Evolutionary conservation across 2,329 filamentous ascomycete species (phyloP).

Genomic region (Botrytis squamosa): DNA sequence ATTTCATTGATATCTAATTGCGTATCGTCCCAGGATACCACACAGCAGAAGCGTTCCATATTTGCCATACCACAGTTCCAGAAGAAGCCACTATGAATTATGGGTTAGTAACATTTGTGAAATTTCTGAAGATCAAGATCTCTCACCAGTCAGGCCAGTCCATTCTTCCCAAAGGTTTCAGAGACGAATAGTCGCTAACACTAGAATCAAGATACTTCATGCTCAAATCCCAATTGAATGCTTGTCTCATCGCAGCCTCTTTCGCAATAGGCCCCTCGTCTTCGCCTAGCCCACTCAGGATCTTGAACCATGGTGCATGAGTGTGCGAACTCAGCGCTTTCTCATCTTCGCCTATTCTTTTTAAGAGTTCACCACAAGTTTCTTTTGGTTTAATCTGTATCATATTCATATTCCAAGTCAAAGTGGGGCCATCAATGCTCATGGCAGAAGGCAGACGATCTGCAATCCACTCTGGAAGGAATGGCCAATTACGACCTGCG

Average conservation of each 20-base stretch:
- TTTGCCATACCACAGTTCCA: constrained; percentile 4
- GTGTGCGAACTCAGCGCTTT: not conserved
- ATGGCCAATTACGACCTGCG: constrained; percentile 6
- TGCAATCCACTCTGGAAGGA: not conserved
- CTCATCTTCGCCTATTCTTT: not conserved
- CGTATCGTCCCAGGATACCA: not conserved
- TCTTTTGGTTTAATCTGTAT: not conserved
- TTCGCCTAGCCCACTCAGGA: not conserved
- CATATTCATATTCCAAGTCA: constrained; percentile 5
- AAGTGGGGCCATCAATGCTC: constrained; percentile 4
- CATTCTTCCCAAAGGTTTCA: not conserved
- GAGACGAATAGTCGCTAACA: not conserved
- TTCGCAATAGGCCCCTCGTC: not conserved
- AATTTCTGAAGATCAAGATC: not conserved
- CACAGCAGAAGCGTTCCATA: not conserved
- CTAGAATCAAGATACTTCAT: not conserved
- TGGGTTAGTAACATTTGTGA: not conserved
- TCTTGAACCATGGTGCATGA: constrained; percentile 6
- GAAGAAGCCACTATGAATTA: not conserved
- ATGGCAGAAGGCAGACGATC: not conserved
- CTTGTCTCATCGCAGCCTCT: constrained; percentile 7
- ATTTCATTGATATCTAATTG: not conserved
- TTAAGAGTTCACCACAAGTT: not conserved
- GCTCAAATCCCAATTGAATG: not conserved
- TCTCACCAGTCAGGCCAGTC: constrained; percentile 8